phyloP scores from a whole-genome alignment of 1,139 yeast genomes.

The Suhomyces kunorum region DNA sequence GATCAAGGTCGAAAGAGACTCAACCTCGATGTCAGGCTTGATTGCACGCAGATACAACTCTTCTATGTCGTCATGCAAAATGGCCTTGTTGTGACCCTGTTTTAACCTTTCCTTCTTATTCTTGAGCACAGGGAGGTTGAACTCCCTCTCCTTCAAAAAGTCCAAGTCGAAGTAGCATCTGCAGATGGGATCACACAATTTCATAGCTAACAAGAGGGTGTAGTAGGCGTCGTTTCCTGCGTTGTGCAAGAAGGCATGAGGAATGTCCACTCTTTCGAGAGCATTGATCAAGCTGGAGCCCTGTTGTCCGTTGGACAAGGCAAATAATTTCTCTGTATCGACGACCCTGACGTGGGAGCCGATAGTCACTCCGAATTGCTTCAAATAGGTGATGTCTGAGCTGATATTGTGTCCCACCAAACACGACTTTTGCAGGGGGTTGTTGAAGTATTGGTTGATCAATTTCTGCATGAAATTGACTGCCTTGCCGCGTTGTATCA shows the following conservation, averaged over 20 bases:
- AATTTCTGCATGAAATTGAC: conserved; percentile 42
- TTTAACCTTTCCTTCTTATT: conserved; percentile 2
- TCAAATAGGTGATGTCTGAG: conserved; percentile 62
- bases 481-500: conserved; percentile 41
- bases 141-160: background rate
- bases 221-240: conserved; percentile 85
- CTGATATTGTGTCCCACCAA: conserved; percentile 71
- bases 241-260: conserved; percentile 68
- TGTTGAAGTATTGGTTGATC: conserved; percentile 37
- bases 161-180: conserved; percentile 37
- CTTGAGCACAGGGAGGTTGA: background rate
- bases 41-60: background rate
- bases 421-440: background rate
- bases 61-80: background rate
- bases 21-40: background rate
- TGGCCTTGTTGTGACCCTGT: background rate
- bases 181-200: conserved; percentile 54
- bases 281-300: conserved; percentile 55
- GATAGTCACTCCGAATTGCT: conserved; percentile 46
- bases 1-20: background rate
- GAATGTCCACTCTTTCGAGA: conserved; percentile 53
- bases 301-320: conserved; percentile 39
- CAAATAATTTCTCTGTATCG: conserved; percentile 59
- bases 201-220: conserved; percentile 56
- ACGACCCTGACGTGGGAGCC: conserved; percentile 37